phyloP scores from a whole-genome alignment of 2,329 filamentous ascomycete genomes.

The Boeremia exigua region DNA sequence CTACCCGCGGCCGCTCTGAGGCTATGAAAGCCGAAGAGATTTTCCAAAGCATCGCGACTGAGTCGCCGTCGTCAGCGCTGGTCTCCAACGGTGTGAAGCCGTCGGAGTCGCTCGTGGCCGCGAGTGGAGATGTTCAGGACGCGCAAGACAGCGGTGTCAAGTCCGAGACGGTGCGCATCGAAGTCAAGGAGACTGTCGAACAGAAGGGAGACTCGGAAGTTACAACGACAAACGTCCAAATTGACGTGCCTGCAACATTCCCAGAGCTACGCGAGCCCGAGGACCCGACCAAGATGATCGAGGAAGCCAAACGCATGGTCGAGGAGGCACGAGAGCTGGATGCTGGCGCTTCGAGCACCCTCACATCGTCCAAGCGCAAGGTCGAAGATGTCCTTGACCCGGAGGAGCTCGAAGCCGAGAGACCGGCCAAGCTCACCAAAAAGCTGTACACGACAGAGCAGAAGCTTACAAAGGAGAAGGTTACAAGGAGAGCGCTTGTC shows the following conservation, averaged over 20 bases:
- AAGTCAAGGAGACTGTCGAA: slow-evolving; percentile 70
- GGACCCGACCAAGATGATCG: slow-evolving; percentile 82
- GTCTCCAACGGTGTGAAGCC: slow-evolving; percentile 40
- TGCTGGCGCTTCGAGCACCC: slow-evolving; percentile 29
- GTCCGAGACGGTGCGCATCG: slow-evolving; percentile 67
- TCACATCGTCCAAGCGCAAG: slow-evolving; percentile 46
- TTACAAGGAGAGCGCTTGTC: slow-evolving; percentile 83
- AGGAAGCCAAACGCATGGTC: slow-evolving; percentile 87
- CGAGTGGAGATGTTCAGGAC: slow-evolving; percentile 49
- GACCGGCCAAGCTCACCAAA: slow-evolving; percentile 75
- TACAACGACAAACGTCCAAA: slow-evolving; percentile 74
- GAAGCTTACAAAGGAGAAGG: slow-evolving; percentile 82
- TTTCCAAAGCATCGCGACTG: slow-evolving; percentile 55
- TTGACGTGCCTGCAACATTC: slow-evolving; percentile 73
- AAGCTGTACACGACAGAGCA: slow-evolving; percentile 69
- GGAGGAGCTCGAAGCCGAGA: slow-evolving; percentile 55
- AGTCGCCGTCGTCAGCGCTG: slow-evolving; percentile 54
- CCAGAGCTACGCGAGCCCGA: slow-evolving; percentile 75
- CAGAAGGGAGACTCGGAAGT: slow-evolving; percentile 67
- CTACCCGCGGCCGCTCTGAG: slow-evolving; percentile 49
- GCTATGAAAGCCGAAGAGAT: slow-evolving; percentile 38
- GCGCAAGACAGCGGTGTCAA: slow-evolving; percentile 25
- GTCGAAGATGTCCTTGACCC: slow-evolving; percentile 66
- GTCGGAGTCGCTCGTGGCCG: slow-evolving; percentile 47
- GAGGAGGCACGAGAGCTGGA: slow-evolving; percentile 67